Evolutionary conservation across 371 early-diverging fungal species (phyloP), one percentile per base, ranked within the genome.

Genomic region (Smittium culicis): DNA sequence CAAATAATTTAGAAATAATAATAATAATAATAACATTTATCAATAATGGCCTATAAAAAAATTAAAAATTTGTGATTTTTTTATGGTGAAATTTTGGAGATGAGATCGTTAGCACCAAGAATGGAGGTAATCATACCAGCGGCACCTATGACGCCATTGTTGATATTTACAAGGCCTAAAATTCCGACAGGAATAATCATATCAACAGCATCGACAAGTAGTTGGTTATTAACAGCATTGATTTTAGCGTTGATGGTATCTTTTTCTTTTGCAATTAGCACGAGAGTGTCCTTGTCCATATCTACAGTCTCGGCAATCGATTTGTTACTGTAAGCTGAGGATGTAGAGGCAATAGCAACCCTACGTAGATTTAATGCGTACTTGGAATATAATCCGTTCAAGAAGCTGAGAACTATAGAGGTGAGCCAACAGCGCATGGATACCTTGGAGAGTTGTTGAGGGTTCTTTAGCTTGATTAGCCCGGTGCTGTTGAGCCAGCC

Each of bases 121-220:
- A 76, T 61, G 60, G 78, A 76, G 1, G 78, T 78, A 24, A 73
- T 57, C 14, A 75, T 68, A 28, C 80, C 80, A 0, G 76, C 74
- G 61, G 79, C 68, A 20, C 77, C 80, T 14, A 80, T 76, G 31
- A 78, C 30, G 34, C 80, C 80, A 66, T 77, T 73, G 35, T 70
- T 69, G 54, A 80, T 35, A 8, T 32, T 45, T 28, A 80, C 20
- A 34, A 71, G 59, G 24, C 70, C 80, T 29, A 82, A 73, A 17
- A 68, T 68, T 55, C 64, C 66, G 20, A 66, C 45, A n/a, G 80
- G 80, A 29, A 80, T 77, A 16, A 74, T 24, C n/a, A 82, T 68
- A 34, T 80, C 80, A 34, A 80, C 69, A 30, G 68, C 69, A 1
- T 81, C 58, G n/a, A 68, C 67, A 24, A 73, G 56, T 31, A 81